Percentiles rank a stretch among this genome's conserved stretches.
phyloP scores from a whole-genome alignment of 306 rosid species.

The Corylus americana region DNA sequence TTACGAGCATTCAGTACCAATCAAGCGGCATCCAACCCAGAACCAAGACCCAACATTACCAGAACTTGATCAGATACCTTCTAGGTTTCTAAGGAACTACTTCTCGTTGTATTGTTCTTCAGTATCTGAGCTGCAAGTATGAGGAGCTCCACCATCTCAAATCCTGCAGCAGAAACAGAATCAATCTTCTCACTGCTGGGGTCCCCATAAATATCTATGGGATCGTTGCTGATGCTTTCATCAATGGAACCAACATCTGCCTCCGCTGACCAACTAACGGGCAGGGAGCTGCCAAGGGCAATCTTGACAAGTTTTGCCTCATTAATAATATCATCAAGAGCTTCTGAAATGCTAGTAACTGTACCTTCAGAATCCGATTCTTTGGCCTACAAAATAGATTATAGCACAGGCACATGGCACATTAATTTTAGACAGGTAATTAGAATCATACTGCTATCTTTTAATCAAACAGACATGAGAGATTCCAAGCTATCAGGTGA shows the following conservation, averaged over 20 bases:
- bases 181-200: slow-evolving; percentile 59
- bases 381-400: slow-evolving; percentile 54
- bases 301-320: slow-evolving; percentile 84
- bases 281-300: slow-evolving; percentile 92
- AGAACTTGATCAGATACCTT: neutral
- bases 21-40: neutral
- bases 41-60: neutral
- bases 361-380: slow-evolving; percentile 49
- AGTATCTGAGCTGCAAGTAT: slow-evolving; percentile 67
- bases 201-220: slow-evolving; percentile 33
- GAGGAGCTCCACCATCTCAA: slow-evolving; percentile 96
- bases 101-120: slow-evolving; percentile 42
- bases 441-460: slow-evolving; percentile 15
- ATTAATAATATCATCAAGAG: slow-evolving; percentile 49
- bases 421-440: slow-evolving; percentile 4
- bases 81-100: slow-evolving; percentile 28
- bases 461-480: slow-evolving; percentile 17
- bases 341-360: slow-evolving; percentile 40
- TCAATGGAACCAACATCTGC: slow-evolving; percentile 39
- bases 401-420: slow-evolving; percentile 18
- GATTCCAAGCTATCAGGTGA: slow-evolving; percentile 17
- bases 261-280: slow-evolving; percentile 83
- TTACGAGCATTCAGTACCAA: neutral
- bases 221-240: slow-evolving; percentile 35
- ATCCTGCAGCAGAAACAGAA: slow-evolving; percentile 76